Conservation (phyloP, 2,329 filamentous ascomycete genomes). For the Verticillium tricorpus region DNA sequence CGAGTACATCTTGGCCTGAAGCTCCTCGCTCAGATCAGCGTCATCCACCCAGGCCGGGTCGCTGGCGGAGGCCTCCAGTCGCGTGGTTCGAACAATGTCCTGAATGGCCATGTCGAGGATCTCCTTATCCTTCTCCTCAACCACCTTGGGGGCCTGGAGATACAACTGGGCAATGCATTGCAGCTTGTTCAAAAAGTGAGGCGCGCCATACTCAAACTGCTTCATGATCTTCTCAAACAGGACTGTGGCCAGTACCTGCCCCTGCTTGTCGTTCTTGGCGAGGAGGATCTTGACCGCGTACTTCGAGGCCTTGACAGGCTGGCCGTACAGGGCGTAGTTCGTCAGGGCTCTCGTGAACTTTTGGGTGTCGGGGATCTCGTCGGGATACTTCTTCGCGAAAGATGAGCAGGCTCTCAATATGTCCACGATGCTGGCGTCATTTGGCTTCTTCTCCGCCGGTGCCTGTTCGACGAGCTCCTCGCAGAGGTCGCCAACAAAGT, state of each 20-base stretch:
- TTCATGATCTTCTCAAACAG: slow-evolving; percentile 73
- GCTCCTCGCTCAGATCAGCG: slow-evolving; percentile 70
- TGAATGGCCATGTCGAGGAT: slow-evolving; percentile 75
- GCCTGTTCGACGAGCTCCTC: slow-evolving; percentile 78
- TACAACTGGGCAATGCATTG: slow-evolving; percentile 71
- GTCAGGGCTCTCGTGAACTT: slow-evolving; percentile 78
- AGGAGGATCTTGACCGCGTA: slow-evolving; percentile 90
- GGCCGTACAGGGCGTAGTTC: slow-evolving; percentile 77
- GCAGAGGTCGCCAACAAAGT: slow-evolving; percentile 87
- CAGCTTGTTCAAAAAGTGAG: slow-evolving; percentile 72
- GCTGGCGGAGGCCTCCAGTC: slow-evolving; percentile 51
- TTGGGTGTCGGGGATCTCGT: slow-evolving; percentile 75
- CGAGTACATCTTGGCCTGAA: slow-evolving; percentile 77
- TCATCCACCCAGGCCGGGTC: slow-evolving; percentile 65
- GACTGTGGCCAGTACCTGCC: slow-evolving; percentile 76
- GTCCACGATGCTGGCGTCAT: slow-evolving; percentile 74
- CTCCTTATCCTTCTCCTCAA: slow-evolving; percentile 68
- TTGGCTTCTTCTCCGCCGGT: slow-evolving; percentile 62
- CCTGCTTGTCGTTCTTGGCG: slow-evolving; percentile 69
- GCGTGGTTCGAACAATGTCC: slow-evolving; percentile 67
- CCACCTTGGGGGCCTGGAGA: slow-evolving; percentile 67
- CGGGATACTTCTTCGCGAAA: slow-evolving; percentile 80
- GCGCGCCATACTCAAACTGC: slow-evolving; percentile 66
- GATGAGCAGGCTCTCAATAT: slow-evolving; percentile 91
- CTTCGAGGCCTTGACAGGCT: slow-evolving; percentile 79